These are phyloP conservation scores for Manihot esculenta DNA, from an alignment of 441 rosid genomes.

Conservation along the genomic window DNA sequence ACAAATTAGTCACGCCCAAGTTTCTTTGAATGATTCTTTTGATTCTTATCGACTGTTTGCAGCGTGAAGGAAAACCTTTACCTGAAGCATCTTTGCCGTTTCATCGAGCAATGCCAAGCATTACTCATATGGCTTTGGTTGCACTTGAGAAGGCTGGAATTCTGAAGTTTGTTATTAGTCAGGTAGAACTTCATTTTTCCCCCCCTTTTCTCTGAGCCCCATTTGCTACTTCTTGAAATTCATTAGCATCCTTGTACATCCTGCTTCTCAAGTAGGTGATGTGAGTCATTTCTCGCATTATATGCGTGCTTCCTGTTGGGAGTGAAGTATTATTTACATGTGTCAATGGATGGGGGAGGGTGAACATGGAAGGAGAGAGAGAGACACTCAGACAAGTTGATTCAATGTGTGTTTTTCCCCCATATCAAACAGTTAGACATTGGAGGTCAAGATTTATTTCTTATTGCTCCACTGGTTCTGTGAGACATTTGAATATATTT, in stretches of 20 bases:
- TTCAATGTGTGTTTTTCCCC: no score
- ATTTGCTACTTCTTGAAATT: constrained; percentile 5
- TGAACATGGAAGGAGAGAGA: background rate
- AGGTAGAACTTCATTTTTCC: constrained; percentile 41
- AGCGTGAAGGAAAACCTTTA: constrained; percentile 86
- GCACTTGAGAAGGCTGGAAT: constrained; percentile 86
- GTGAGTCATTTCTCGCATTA: background rate
- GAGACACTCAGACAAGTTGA: no score
- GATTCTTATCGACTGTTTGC: constrained; percentile 28
- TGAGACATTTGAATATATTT: background rate
- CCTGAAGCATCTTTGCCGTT: constrained; percentile 91
- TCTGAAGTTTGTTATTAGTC: constrained; percentile 83
- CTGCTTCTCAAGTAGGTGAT: background rate
- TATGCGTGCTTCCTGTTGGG: background rate
- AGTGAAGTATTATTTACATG: background rate
- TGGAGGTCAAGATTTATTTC: background rate
- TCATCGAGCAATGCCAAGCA: constrained; percentile 95
- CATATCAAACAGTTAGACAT: no score
- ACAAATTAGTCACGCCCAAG: background rate
- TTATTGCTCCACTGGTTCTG: background rate
- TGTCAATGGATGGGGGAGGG: background rate
- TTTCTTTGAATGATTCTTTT: constrained; percentile 18
- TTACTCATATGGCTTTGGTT: constrained; percentile 97
- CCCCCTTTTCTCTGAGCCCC: constrained; percentile 2
- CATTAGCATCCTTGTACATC: constrained; percentile 7